A percentile compares a stretch with the other conserved stretches of the same genome.
phyloP scores from a whole-genome alignment of 805 yeast genomes.

The Sugiyamaella boreocaroliniensis region DNA sequence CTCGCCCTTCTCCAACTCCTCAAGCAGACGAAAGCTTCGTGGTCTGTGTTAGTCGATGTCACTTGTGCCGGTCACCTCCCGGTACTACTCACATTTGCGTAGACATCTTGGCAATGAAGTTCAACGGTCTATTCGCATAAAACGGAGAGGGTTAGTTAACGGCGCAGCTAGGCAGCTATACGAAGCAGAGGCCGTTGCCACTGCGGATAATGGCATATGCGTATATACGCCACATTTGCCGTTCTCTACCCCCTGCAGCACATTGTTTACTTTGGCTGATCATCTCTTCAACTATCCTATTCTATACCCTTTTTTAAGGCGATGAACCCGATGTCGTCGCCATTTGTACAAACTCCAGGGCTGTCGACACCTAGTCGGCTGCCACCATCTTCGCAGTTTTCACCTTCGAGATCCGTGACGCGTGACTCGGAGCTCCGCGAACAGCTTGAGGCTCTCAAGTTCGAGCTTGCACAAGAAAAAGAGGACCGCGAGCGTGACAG shows the following conservation, averaged over 20 bases:
- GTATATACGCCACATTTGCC: background rate
- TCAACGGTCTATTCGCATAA: background rate
- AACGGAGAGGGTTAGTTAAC: background rate
- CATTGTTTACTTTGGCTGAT: background rate
- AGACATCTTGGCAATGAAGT: conserved; percentile 6
- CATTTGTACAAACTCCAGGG: conserved; percentile 13
- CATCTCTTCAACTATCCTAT: background rate
- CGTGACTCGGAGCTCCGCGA: conserved; percentile 15
- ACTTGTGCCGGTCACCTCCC: background rate
- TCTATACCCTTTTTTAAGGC: too few relatives aligned
- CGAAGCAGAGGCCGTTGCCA: too few relatives aligned
- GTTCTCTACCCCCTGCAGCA: background rate
- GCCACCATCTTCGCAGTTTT: background rate
- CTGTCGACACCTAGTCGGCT: background rate
- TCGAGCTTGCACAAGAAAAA: conserved; percentile 33
- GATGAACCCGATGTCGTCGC: conserved; percentile 9
- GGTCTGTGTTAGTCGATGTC: conserved; percentile 40
- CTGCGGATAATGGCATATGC: background rate
- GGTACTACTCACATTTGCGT: conserved; percentile 9
- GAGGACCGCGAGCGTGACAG: conserved; percentile 36
- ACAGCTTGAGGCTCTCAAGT: conserved; percentile 28
- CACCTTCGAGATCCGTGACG: background rate
- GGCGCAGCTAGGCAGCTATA: too few relatives aligned
- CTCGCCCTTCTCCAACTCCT: conserved; percentile 96
- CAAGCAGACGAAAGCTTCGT: conserved; percentile 87